phyloP scores from a whole-genome alignment of 257 asterid genomes.

The Solanum ahanhuiri region DNA sequence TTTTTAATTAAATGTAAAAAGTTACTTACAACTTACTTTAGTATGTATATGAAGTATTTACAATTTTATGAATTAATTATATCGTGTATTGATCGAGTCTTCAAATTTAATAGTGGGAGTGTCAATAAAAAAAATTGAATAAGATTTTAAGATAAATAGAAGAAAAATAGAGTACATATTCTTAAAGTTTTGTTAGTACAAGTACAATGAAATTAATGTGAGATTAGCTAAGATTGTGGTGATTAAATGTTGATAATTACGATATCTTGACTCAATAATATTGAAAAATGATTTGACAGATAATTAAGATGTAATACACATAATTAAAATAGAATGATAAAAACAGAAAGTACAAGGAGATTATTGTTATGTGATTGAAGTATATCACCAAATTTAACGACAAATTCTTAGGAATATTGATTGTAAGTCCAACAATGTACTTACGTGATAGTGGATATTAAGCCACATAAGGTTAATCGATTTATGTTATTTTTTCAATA shows the following conservation, averaged over 20 bases:
- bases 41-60: background rate
- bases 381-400: background rate
- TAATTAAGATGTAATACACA: background rate
- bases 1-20: background rate
- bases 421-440: background rate
- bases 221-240: background rate
- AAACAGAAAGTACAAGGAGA: background rate
- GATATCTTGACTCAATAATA: background rate
- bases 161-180: background rate
- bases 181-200: background rate
- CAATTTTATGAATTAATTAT: background rate
- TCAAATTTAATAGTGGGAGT: background rate
- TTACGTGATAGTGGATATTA: background rate
- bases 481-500: no score
- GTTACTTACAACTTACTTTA: background rate
- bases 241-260: background rate
- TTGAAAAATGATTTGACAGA: background rate
- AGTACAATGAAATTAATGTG: background rate
- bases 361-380: background rate
- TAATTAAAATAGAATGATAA: background rate
- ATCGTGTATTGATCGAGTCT: background rate
- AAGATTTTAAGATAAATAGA: background rate
- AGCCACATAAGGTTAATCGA: background rate
- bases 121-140: background rate
- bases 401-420: background rate